Percentiles rank a stretch among this genome's conserved stretches.
Evolutionary conservation across 345 rosid species (phyloP).

Genomic region (Citrus trifoliata): DNA sequence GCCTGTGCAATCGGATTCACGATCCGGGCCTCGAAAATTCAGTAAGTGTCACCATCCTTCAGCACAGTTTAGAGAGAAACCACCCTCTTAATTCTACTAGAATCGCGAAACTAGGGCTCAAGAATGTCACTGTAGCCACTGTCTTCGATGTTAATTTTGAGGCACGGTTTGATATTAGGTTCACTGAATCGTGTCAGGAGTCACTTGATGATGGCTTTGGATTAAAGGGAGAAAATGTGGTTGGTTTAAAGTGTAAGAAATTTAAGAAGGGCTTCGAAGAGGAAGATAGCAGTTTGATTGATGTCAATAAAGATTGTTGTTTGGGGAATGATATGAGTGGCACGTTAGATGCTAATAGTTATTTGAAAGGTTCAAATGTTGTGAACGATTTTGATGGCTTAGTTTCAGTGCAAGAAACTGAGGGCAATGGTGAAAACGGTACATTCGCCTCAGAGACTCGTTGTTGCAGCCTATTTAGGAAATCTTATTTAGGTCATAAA

Average conservation of each 20-base stretch:
- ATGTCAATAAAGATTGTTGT: constrained; percentile 6
- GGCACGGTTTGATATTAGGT: constrained; percentile 49
- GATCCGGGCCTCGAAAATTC: constrained; percentile 49
- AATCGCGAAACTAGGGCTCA: constrained; percentile 72
- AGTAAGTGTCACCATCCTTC: constrained; percentile 74
- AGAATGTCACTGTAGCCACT: constrained; percentile 43
- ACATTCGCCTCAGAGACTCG: background rate
- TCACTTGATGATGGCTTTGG: constrained; percentile 17
- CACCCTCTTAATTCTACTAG: constrained; percentile 80
- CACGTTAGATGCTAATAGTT: background rate
- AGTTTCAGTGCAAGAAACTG: constrained; percentile 2
- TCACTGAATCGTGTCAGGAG: constrained; percentile 22
- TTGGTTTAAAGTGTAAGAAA: constrained; percentile 10
- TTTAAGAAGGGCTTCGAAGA: constrained; percentile 6
- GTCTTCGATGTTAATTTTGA: constrained; percentile 60
- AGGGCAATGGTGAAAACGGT: background rate
- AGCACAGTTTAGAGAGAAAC: constrained; percentile 67
- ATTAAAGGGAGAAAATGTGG: constrained; percentile 12
- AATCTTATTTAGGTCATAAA: background rate
- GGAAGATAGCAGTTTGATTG: constrained; percentile 15
- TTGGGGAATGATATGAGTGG: background rate
- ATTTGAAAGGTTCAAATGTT: background rate
- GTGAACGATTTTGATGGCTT: background rate
- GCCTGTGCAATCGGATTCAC: constrained; percentile 62
- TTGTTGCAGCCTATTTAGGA: background rate